A percentile compares a stretch with the other conserved stretches of the same genome.
phyloP scores from a whole-genome alignment of 495 filamentous ascomycete species.

The Aspergillus conjunctus region DNA sequence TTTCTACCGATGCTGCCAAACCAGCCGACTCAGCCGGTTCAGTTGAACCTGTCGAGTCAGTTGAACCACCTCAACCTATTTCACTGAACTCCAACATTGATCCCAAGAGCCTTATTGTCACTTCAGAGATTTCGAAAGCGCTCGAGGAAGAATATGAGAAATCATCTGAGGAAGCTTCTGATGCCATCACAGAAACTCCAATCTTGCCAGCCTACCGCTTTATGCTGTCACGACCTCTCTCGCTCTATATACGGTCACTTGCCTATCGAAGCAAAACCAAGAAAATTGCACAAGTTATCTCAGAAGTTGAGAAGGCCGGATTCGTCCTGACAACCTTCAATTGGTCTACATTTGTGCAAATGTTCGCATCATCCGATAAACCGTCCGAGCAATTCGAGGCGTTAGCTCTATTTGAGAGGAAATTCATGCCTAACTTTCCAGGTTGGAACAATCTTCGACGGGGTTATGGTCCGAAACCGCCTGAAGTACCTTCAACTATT shows the following conservation, averaged over 20 bases:
- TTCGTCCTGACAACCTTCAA: conserved; percentile 64
- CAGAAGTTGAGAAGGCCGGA: conserved; percentile 56
- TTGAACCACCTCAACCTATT: conserved; percentile 18
- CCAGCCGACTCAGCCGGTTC: too few species aligned
- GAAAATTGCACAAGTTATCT: conserved; percentile 52
- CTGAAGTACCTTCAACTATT: conserved; percentile 31
- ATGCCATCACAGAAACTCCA: conserved; percentile 12
- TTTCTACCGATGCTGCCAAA: not conserved
- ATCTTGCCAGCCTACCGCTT: conserved; percentile 60
- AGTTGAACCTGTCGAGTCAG: too few species aligned
- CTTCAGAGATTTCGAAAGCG: not conserved
- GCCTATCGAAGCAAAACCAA: conserved; percentile 45
- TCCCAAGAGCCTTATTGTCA: not conserved
- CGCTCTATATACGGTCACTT: conserved; percentile 62
- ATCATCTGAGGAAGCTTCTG: not conserved
- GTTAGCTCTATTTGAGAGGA: conserved; percentile 68
- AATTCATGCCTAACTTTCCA: conserved; percentile 73
- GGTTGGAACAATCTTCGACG: conserved; percentile 61
- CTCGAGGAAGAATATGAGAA: too few species aligned
- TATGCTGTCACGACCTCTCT: conserved; percentile 57
- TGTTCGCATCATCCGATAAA: conserved; percentile 47
- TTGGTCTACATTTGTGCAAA: conserved; percentile 54
- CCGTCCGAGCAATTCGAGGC: conserved; percentile 48
- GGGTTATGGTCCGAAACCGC: conserved; percentile 35
- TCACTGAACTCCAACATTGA: not conserved